Evolutionary conservation across 371 early-diverging fungal genomes (phyloP), one percentile per base, ranked within the genome.

Genomic region (Dinochytrium kinnereticum): DNA sequence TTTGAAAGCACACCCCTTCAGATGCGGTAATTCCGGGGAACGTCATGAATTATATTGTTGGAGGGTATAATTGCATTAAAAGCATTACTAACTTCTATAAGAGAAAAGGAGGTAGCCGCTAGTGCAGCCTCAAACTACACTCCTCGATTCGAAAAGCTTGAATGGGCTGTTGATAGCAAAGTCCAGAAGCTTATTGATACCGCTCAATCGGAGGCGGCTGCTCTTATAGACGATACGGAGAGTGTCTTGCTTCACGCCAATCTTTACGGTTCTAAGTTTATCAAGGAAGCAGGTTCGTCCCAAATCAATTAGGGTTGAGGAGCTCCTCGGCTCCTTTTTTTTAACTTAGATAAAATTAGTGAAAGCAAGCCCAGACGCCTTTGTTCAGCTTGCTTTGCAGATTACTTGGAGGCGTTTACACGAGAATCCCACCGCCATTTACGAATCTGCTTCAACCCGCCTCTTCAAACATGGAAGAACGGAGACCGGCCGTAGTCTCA

Each of bases 21-120:
- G 98, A 97, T 82, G 97, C 97, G 5, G 93, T 95, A 44, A 90
- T 94, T 51, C 95, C 96, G 28, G 92, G 92, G 33, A 87, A 88
- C 38, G 84, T 94, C 55, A 85, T 94, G 71, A 86, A 91, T 71
- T 90, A 86, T 70, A 80, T 91, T 0, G 79, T 91, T 26, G 73
- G 69, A 53, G 76, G 81, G 91, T 91, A n/a, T n/a, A n/a, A n/a
- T n/a, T n/a, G n/a, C n/a, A n/a, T n/a, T n/a, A n/a, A n/a, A 88
- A 73, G 59, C 68, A 69, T 51, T 30, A 1, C 10, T 49, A 0
- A 40, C 34, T 61, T 24, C 17, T 34, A 33, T 69, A 39, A 39
- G 64, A 69, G 80, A 80, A 55, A 83, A 83, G 0, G 78, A 79
- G 0, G 36, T 69, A 1, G 81, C 69, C 31, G 75, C 81, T 13